Conservation (phyloP, 2,329 filamentous ascomycete genomes). For the Aplosporella prunicola region DNA sequence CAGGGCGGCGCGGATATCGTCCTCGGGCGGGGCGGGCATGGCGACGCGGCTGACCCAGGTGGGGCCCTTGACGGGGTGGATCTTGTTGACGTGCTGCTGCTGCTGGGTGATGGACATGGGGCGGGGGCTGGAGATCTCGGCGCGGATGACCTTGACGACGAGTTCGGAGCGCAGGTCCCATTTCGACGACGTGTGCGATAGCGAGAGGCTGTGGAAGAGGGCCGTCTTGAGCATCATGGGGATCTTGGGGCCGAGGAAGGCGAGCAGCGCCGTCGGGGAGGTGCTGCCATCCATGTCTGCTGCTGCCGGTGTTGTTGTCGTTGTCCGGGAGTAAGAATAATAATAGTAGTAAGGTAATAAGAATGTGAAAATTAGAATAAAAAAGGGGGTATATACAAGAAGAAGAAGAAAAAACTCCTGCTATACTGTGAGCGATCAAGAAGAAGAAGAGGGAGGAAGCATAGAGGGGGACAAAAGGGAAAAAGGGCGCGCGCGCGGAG, state of each 20-base stretch:
- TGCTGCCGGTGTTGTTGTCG: background rate
- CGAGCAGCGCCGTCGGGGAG: slow-evolving; percentile 25
- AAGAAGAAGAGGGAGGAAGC: too few relatives aligned
- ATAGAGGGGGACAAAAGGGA: too few relatives aligned
- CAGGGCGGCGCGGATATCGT: slow-evolving; percentile 48
- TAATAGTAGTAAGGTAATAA: too few relatives aligned
- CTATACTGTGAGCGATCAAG: too few relatives aligned
- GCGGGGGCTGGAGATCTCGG: slow-evolving; percentile 22
- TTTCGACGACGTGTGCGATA: slow-evolving; percentile 63
- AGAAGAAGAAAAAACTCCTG: too few relatives aligned
- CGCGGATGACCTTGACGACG: slow-evolving; percentile 60
- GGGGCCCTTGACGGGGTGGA: slow-evolving; percentile 62
- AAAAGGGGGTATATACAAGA: too few relatives aligned
- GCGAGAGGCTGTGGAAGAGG: slow-evolving; percentile 53
- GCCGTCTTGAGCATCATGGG: slow-evolving; percentile 55
- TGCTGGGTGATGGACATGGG: slow-evolving; percentile 21
- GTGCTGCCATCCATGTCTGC: slow-evolving; percentile 20
- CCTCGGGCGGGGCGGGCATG: slow-evolving; percentile 49
- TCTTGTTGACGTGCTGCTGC: slow-evolving; percentile 54
- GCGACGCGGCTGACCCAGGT: slow-evolving; percentile 72
- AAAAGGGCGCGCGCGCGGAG: too few relatives aligned
- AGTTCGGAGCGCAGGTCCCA: slow-evolving; percentile 71
- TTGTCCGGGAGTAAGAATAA: too few relatives aligned
- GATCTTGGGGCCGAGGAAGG: slow-evolving; percentile 32
- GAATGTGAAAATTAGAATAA: too few relatives aligned